Conservation (phyloP, 495 filamentous ascomycete species). For the Pyrenopolyporus hunteri region DNA sequence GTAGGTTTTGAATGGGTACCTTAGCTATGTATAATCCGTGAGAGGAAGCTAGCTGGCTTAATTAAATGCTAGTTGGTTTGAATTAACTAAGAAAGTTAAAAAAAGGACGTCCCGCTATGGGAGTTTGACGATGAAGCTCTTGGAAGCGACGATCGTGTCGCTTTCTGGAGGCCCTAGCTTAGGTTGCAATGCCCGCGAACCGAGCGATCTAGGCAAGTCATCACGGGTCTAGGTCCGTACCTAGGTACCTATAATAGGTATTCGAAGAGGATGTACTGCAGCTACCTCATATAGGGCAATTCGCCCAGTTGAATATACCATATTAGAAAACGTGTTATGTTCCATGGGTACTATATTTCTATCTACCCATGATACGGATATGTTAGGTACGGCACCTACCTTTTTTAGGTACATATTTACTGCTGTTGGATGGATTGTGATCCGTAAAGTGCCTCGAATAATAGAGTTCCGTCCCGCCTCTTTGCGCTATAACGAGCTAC, state of each 20-base stretch:
- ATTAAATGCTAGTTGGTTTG: no score
- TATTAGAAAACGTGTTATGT: conserved; percentile 36
- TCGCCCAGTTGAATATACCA: no score
- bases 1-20: neutral
- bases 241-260: conserved; percentile 8
- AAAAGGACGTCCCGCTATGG: conserved; percentile 6
- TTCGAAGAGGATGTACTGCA: no score
- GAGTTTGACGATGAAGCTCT: conserved; percentile 35
- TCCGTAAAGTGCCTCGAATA: neutral
- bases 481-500: no score
- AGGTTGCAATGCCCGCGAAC: conserved; percentile 1
- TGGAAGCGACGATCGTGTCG: conserved; percentile 21
- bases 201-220: neutral
- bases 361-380: no score
- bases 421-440: no score
- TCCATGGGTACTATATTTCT: conserved; percentile 7
- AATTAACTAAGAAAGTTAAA: no score
- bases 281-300: no score
- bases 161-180: conserved; percentile 15
- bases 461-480: conserved; percentile 20
- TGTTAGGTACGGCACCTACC: no score
- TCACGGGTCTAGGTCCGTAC: no score
- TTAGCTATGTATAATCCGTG: neutral
- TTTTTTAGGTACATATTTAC: no score
- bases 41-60: no score